phyloP scores from a whole-genome alignment of 306 rosid genomes.

The Malus sieversii region DNA sequence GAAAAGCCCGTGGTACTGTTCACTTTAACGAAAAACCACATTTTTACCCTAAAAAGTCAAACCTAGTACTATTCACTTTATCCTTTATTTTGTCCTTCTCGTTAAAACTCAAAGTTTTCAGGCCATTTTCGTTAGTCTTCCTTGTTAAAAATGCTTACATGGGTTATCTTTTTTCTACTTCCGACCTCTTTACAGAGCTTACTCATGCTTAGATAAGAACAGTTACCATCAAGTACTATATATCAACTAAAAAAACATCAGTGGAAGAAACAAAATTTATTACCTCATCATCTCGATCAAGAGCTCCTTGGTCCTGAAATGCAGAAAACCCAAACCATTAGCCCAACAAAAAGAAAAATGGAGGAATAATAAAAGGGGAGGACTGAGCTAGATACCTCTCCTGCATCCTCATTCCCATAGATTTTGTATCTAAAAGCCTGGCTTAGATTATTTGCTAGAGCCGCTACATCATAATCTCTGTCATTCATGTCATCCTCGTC shows the following conservation, averaged over 20 bases:
- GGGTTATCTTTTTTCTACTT: neutral
- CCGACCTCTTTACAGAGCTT: neutral
- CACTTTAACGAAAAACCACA: too few species aligned
- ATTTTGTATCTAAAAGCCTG: conserved; percentile 90
- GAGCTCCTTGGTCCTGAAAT: conserved; percentile 66
- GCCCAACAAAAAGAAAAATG: conserved; percentile 4
- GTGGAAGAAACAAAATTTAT: conserved; percentile 2
- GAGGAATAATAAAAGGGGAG: neutral
- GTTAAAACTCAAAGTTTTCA: too few species aligned
- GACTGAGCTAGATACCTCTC: conserved; percentile 51
- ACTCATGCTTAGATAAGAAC: neutral
- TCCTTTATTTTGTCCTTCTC: too few species aligned
- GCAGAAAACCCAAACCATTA: conserved; percentile 24
- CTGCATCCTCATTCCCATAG: conserved; percentile 86
- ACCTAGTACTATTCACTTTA: too few species aligned
- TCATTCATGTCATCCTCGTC: conserved; percentile 88
- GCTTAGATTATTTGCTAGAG: conserved; percentile 87
- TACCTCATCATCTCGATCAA: conserved; percentile 93
- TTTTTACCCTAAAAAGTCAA: too few species aligned
- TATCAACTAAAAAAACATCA: conserved; percentile 14
- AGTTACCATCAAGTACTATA: neutral
- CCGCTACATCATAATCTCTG: conserved; percentile 89
- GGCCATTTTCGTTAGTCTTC: too few species aligned
- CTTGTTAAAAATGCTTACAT: neutral
- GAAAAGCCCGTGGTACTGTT: too few species aligned